Base-by-base conservation (phyloP, 192 early-diverging fungal genomes). In the Cetraspora pellucida region DNA sequence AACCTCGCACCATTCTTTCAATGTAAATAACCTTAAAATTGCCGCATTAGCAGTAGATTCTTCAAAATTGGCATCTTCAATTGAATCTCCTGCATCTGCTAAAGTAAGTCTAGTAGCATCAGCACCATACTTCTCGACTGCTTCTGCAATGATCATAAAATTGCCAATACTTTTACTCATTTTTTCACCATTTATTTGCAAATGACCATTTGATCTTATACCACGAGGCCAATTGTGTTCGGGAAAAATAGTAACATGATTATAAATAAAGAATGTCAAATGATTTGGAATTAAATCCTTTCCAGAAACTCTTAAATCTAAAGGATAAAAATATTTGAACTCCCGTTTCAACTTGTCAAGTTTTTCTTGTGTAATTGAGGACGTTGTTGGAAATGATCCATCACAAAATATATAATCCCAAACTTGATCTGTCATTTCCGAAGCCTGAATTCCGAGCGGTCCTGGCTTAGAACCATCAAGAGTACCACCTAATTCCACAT, bases 1-100 rank as follows among this genome's bases (percentile, higher is more conserved):
- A 59, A 96, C 94, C 72, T 93, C 90, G 74, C 90, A 88, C 95
- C 96, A 99, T 78, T 98, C 96, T 72, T 90, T 83, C 57, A 97
- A 90, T 37, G 91, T 97, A 82, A 84, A 91, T 61, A 99, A 87
- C 81, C 94, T 92, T 74, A 98, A 88, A 63, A 99, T 95, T 49
- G 96, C 95, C 45, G 95, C 93, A 79, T 99, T 96, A 75, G 98
- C 97, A 30, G 93, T 97, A 8, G 91, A 79, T 78, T 96, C 93
- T 81, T 96, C 91, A 86, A 99, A 99, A 89, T 99, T 99, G 80
- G 98, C 98, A 86, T 99, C 98, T 77, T 98, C 96, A 61, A 95
- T 88, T 71, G 89, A 84, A 80, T 99, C 98, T 76, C 98, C 97
- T 46, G 98, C 95, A 87, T 96, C 96, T 58, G 98, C 98, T 75